These are phyloP conservation scores for Oropetium thomaeum DNA, from an alignment of 176 grass and related monocot genomes.

Conservation along the genomic window DNA sequence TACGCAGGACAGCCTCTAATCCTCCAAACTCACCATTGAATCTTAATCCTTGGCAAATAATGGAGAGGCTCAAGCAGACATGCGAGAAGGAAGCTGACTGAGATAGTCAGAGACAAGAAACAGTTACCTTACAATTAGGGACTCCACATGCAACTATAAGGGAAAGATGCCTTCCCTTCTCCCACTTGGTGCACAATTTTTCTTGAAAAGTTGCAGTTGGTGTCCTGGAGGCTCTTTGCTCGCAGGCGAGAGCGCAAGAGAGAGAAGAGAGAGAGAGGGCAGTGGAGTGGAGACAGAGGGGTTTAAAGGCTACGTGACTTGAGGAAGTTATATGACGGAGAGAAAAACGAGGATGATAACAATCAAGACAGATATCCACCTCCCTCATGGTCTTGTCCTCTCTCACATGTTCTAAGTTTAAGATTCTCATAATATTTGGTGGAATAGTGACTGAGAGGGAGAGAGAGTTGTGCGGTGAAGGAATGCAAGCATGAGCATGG, in stretches of 20 bases:
- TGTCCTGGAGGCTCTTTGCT: background rate
- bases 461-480: slow-evolving; percentile 7
- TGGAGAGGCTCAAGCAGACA: background rate
- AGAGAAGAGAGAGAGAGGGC: background rate
- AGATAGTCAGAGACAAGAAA: background rate
- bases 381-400: slow-evolving; percentile 4
- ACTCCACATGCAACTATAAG: background rate
- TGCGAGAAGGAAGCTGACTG: background rate
- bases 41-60: background rate
- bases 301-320: slow-evolving; percentile 18
- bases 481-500: slow-evolving; percentile 6
- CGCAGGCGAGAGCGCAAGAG: background rate
- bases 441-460: slow-evolving; percentile 30
- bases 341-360: slow-evolving; percentile 32
- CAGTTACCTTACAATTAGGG: slow-evolving; percentile 32
- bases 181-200: background rate
- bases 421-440: slow-evolving; percentile 40
- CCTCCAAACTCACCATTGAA: background rate
- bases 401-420: slow-evolving; percentile 24
- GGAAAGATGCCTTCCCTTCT: background rate
- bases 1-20: too few species aligned
- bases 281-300: background rate
- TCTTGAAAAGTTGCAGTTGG: background rate
- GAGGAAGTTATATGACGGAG: slow-evolving; percentile 37
- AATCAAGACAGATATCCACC: slow-evolving; percentile 43